Percentiles rank a stretch among this genome's conserved stretches.
These are phyloP conservation scores for Pholiota molesta DNA, from an alignment of 768 basidiomycete genomes.

Conservation along the genomic window DNA sequence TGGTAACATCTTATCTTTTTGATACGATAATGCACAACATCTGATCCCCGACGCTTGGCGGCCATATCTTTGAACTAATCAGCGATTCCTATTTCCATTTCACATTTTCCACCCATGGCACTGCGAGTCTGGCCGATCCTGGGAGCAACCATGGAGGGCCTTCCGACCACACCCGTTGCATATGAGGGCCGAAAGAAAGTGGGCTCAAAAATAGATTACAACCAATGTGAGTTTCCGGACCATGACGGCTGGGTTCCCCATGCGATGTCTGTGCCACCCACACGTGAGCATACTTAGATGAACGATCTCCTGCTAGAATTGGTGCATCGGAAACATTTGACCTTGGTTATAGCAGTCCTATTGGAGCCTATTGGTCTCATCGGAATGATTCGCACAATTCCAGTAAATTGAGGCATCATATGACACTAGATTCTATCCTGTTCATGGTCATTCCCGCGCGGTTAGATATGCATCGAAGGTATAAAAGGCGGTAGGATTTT, in stretches of 20 bases:
- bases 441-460: constrained; percentile 15
- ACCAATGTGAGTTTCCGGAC: constrained; percentile 17
- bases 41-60: neutral
- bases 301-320: constrained; percentile 1
- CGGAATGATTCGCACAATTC: constrained; percentile 21
- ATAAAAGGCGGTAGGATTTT: constrained; percentile 20
- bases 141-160: neutral
- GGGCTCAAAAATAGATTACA: neutral
- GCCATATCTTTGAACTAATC: neutral
- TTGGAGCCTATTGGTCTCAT: neutral
- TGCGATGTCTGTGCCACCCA: constrained; percentile 4
- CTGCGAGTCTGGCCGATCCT: constrained; percentile 10
- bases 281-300: constrained; percentile 18
- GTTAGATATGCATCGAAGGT: constrained; percentile 12
- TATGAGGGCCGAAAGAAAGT: neutral
- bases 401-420: constrained; percentile 16
- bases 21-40: neutral
- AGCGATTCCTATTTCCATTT: neutral
- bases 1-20: neutral
- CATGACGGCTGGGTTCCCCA: constrained; percentile 20
- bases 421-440: constrained; percentile 17
- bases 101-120: neutral
- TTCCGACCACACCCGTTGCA: constrained; percentile 12
- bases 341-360: neutral
- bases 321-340: constrained; percentile 6